Base-by-base conservation (phyloP, 192 early-diverging fungal species). In the Mortierella antarctica region DNA sequence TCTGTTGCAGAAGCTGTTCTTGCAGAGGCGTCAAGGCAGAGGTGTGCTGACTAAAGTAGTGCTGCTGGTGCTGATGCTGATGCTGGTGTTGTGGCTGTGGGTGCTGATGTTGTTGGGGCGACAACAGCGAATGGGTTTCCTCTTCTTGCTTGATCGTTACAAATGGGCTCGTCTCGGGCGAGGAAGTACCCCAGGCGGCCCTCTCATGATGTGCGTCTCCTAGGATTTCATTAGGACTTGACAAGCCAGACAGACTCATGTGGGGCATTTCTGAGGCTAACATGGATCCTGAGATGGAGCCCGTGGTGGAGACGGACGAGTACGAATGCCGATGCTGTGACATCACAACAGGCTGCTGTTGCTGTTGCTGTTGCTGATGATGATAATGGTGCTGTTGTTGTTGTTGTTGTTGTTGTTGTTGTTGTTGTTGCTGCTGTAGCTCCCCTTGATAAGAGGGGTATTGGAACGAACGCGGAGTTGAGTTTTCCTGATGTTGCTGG, bases 71-170 rank as follows among this genome's bases (percentile, higher is more conserved):
- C 31, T 31, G 31, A 3, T 31, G 31, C 31, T 31, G 31, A 3
- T 2, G n/a, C n/a, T n/a, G n/a, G n/a, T n/a, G n/a, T n/a, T n/a
- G n/a, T n/a, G n/a, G n/a, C n/a, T 61, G 57, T 6, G 48, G 67
- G 2, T 48, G 23, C 6, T 39, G n/a, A 13, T 53, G 23, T 61
- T 54, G 58, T 11, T 17, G 45, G 39, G 50, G 40, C 7, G 68
- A 15, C 20, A 68, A 39, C 31, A 31, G 31, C 31, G 31, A 31
- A 6, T 21, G 14, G 55, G 42, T 15, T 17, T 55, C 9, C 39
- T 68, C 57, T 58, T 58, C 66, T 58, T 68, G 66, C 55, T 68
- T 68, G 55, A 68, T 68, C 6, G 50, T 68, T 31, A 31, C 31
- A n/a, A 39, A 68, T 15, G 46, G 23, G 12, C 48, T 20, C 2